Conservation (phyloP, 345 rosid species). For the Angophora floribunda region DNA sequence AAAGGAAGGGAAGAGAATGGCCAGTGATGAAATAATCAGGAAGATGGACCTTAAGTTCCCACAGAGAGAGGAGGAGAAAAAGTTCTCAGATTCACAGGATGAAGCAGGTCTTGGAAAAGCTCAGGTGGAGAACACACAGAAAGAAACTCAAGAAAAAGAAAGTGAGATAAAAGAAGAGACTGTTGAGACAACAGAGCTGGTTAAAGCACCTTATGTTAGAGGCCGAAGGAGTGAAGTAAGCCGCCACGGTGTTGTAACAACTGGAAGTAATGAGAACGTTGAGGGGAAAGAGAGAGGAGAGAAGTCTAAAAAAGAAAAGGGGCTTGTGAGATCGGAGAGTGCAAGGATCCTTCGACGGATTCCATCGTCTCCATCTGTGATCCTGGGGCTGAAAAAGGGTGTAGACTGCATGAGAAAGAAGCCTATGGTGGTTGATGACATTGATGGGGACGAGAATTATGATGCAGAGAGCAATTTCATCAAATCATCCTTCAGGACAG, state of each 20-base stretch:
- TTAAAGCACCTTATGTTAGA: background rate
- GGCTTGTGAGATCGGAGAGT: constrained; percentile 61
- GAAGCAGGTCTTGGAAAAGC: constrained; percentile 2
- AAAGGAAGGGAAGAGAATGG: constrained; percentile 11
- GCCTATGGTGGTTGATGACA: constrained; percentile 49
- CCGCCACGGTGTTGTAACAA: background rate
- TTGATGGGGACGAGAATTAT: constrained; percentile 24
- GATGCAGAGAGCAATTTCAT: constrained; percentile 55
- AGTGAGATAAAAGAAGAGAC: constrained; percentile 6
- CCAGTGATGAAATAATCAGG: constrained; percentile 42
- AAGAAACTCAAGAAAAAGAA: background rate
- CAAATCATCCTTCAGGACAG: constrained; percentile 61
- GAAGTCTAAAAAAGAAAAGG: constrained; percentile 33
- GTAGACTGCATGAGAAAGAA: constrained; percentile 82
- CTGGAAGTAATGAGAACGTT: constrained; percentile 10
- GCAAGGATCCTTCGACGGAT: constrained; percentile 68
- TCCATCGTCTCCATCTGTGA: constrained; percentile 87
- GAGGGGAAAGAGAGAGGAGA: constrained; percentile 35
- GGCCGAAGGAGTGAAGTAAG: background rate
- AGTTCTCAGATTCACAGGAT: background rate
- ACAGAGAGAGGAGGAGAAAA: constrained; percentile 15
- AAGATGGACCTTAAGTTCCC: constrained; percentile 51
- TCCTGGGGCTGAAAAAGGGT: constrained; percentile 71
- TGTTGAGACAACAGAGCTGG: background rate
- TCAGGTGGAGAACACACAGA: background rate